Base-by-base conservation (phyloP, 352 stramenopile genomes). In the Globisporangium camurandrum region DNA sequence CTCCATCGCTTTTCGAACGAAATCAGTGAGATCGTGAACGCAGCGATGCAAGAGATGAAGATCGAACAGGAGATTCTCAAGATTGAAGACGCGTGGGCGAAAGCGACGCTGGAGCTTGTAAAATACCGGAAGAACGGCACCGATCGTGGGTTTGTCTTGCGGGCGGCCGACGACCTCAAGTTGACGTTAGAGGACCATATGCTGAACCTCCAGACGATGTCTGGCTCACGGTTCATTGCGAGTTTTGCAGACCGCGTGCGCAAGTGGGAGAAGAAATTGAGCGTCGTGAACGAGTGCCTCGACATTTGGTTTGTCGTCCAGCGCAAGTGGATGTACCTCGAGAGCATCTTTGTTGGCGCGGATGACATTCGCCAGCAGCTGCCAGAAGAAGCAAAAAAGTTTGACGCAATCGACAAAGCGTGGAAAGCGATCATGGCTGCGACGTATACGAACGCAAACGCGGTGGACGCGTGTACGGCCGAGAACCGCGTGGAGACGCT, bases 251-350 rank as follows among this genome's bases (percentile, higher is more conserved):
- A 97, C 20, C 81, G 84, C 10, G 87, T 97, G 12, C 84, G 89
- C 41, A 88, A 85, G 51, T 97, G 90, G 90, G 90, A 97, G 51
- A 93, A 93, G 46, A 83, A 73, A 9, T 70, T 97, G 6, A 78
- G 93, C 19, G 66, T 93, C 7, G 86, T 97, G 40, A 94, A 93
- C 54, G 90, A 97, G 46, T 95, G 79, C 28, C 49, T 97, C 0
- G 88, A 97, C 56, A 75, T 96, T 52, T 97, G 88, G 88, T 97
- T 95, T 48, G 75, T 94, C 22, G 90, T 97, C 16, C 90, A 97
- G 67, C 80, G 87, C 28, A 96, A 97, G 66, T 97, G 90, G 90
- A 97, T 97, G 88, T 97, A 97, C 56, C 76, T 97, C 17, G 90
- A 97, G 54, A 95, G 80, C 51, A 97, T 97, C 58, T 97, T 97